Evolutionary conservation across 805 yeast species (phyloP).

Genomic region (Lipomyces chichibuensis): DNA sequence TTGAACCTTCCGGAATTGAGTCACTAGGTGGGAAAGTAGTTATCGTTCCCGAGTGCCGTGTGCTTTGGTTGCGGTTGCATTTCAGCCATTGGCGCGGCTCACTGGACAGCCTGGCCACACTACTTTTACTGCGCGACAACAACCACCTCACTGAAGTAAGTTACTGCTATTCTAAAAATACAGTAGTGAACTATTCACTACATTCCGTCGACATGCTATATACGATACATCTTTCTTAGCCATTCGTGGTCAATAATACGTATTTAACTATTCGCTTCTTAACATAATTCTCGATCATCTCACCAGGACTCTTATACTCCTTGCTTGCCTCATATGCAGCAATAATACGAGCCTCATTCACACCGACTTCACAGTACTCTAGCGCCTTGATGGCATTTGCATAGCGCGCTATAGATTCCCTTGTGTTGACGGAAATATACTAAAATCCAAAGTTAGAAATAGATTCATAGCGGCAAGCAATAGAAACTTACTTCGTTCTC

Average conservation of each 20-base stretch:
- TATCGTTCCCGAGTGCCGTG: too few relatives aligned
- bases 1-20: too few relatives aligned
- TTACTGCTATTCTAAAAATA: background rate
- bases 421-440: constrained; percentile 58
- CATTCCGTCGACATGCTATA: background rate
- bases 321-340: constrained; percentile 89
- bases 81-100: too few relatives aligned
- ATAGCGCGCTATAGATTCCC: constrained; percentile 81
- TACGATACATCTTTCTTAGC: background rate
- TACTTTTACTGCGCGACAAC: too few relatives aligned
- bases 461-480: background rate
- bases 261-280: constrained; percentile 47
- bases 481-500: constrained; percentile 50
- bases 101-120: too few relatives aligned
- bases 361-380: constrained; percentile 82
- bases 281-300: constrained; percentile 67
- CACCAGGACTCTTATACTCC: constrained; percentile 71
- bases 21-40: too few relatives aligned
- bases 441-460: constrained; percentile 47
- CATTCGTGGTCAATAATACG: constrained; percentile 12
- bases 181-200: background rate
- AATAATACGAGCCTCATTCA: constrained; percentile 76
- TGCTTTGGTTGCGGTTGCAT: too few relatives aligned
- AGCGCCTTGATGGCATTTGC: constrained; percentile 80
- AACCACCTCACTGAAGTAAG: too few relatives aligned